These are phyloP conservation scores for Theileria parva DNA, from an alignment of 169 alveolate genomes.

Conservation along the genomic window DNA sequence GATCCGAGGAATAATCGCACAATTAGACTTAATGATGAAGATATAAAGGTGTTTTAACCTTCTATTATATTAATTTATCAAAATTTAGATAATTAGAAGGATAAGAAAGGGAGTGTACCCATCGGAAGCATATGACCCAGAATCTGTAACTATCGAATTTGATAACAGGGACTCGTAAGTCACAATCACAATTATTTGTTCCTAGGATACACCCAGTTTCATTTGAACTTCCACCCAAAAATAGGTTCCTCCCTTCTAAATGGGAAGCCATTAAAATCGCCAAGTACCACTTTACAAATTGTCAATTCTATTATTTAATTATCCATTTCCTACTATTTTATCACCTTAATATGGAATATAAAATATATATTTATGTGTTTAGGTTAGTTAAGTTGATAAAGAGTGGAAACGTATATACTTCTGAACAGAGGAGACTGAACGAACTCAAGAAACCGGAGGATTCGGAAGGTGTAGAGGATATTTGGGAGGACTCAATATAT, in stretches of 20 bases:
- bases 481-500: conserved; percentile 81
- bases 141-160: conserved; percentile 50
- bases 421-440: conserved; percentile 24
- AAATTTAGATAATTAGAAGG: conserved; percentile 47
- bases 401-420: conserved; percentile 47
- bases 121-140: conserved; percentile 55
- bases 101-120: conserved; percentile 69
- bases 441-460: conserved; percentile 16
- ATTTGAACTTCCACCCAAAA: conserved; percentile 80
- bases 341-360: background rate
- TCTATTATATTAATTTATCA: too few relatives aligned
- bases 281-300: conserved; percentile 14
- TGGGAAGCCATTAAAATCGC: conserved; percentile 85
- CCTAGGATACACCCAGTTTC: conserved; percentile 80
- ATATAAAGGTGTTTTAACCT: conserved; percentile 24
- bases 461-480: conserved; percentile 75
- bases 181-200: background rate
- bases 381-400: conserved; percentile 76
- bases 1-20: conserved; percentile 53
- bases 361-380: background rate
- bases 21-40: conserved; percentile 60
- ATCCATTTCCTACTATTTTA: background rate
- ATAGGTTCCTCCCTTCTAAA: conserved; percentile 86
- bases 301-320: background rate
- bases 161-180: conserved; percentile 59